phyloP scores from a whole-genome alignment of 352 stramenopile species.

The Pythium sukuiense region DNA sequence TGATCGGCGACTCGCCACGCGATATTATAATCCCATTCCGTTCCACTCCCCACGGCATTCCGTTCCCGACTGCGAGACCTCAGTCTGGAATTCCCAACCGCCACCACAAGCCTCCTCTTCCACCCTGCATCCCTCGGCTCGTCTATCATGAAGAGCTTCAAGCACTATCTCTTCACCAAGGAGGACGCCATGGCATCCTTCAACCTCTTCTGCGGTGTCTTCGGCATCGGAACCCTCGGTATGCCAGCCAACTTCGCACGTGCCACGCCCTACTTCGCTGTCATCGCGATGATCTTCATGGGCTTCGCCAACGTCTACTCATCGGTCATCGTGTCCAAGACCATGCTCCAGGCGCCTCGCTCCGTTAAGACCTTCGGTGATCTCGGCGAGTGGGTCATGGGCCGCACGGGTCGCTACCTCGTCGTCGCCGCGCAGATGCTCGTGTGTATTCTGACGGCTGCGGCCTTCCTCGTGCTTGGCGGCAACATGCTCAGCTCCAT shows the following conservation, averaged over 20 bases:
- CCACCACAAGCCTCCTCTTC: background rate
- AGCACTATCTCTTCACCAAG: conserved; percentile 31
- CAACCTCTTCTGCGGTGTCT: conserved; percentile 36
- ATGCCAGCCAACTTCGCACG: conserved; percentile 38
- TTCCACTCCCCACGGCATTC: background rate
- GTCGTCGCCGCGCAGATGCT: conserved; percentile 17
- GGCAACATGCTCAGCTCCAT: conserved; percentile 39
- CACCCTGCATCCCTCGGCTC: background rate
- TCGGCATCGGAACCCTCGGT: conserved; percentile 36
- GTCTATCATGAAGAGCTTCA: conserved; percentile 21
- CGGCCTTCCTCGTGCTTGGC: conserved; percentile 32
- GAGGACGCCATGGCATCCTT: conserved; percentile 31
- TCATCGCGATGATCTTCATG: conserved; percentile 35
- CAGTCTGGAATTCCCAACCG: conserved; percentile 17
- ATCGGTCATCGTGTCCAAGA: conserved; percentile 28
- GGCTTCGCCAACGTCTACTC: conserved; percentile 35
- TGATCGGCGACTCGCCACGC: background rate
- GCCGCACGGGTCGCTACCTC: conserved; percentile 20
- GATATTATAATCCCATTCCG: background rate
- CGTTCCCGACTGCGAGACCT: conserved; percentile 3
- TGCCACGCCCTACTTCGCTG: conserved; percentile 26
- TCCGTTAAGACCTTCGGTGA: conserved; percentile 34
- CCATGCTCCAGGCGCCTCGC: conserved; percentile 29
- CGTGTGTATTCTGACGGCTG: conserved; percentile 21
- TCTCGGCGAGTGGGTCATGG: conserved; percentile 34